A percentile compares a stretch with the other conserved stretches of the same genome.
Conservation (phyloP, 371 early-diverging fungal species). For the Catenaria anguillulae region DNA sequence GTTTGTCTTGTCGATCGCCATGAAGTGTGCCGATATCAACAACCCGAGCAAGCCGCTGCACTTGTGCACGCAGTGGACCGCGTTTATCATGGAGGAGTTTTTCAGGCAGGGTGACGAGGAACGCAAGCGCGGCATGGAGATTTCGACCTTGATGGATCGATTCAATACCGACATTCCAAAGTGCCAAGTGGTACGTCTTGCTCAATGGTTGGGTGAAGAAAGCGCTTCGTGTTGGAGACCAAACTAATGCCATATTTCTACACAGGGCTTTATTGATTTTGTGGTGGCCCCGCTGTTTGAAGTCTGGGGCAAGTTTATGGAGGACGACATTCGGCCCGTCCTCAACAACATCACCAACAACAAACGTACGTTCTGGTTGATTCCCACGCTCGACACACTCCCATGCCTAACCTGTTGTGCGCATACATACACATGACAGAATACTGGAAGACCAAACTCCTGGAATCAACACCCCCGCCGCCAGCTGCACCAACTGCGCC, state of each 20-base stretch:
- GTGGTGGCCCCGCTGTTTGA: constrained; percentile 37
- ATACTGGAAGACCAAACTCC: too few relatives aligned
- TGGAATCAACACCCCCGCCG: not conserved
- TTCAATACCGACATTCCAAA: constrained; percentile 26
- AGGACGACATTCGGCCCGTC: constrained; percentile 17
- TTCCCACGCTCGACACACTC: not conserved
- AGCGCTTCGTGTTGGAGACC: too few relatives aligned
- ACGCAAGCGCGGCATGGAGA: constrained; percentile 12
- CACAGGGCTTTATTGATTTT: constrained; percentile 34
- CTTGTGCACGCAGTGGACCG: constrained; percentile 27
- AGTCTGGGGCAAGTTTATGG: constrained; percentile 18
- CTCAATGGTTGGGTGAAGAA: not conserved
- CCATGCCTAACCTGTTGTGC: too few relatives aligned
- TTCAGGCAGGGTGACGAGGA: constrained; percentile 33
- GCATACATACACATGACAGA: too few relatives aligned
- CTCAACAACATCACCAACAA: constrained; percentile 23
- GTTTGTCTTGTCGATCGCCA: constrained; percentile 27
- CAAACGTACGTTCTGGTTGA: constrained; percentile 8
- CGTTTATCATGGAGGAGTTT: constrained; percentile 39
- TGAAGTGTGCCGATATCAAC: constrained; percentile 37
- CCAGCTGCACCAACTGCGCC: too few relatives aligned
- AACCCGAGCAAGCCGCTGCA: constrained; percentile 31
- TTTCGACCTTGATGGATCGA: constrained; percentile 33
- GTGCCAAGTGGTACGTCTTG: constrained; percentile 20
- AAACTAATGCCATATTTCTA: too few relatives aligned